Evolutionary conservation across 257 asterid species (phyloP).

Genomic region (Jacaranda mimosifolia): DNA sequence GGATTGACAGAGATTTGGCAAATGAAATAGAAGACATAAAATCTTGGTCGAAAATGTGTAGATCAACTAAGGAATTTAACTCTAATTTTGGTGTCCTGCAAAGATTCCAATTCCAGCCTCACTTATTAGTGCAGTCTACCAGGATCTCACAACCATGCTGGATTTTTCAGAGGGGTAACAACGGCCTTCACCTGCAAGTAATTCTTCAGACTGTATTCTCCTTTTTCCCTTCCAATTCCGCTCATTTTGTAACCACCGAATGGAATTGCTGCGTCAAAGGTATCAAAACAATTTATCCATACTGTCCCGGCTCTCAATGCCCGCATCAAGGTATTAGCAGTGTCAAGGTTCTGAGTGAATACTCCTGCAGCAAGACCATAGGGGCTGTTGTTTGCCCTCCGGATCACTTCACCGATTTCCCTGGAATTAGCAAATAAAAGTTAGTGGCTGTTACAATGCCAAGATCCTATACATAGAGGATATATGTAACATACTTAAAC

Average conservation of each 20-base stretch:
- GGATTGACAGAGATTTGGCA: too few relatives aligned
- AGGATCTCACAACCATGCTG: conserved; percentile 60
- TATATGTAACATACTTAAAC: conserved; percentile 44
- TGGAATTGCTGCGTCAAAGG: conserved; percentile 66
- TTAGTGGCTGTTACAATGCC: not conserved
- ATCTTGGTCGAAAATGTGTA: not conserved
- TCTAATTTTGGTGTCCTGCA: not conserved
- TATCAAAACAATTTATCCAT: conserved; percentile 60
- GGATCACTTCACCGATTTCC: conserved; percentile 56
- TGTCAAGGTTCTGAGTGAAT: conserved; percentile 61
- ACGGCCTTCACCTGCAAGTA: conserved; percentile 76
- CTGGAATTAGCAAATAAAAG: conserved; percentile 32
- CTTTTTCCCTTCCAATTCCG: conserved; percentile 70
- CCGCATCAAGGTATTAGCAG: conserved; percentile 58
- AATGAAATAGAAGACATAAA: too few relatives aligned
- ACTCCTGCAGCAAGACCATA: conserved; percentile 74
- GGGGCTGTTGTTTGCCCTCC: conserved; percentile 50
- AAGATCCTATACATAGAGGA: not conserved
- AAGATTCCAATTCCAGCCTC: not conserved
- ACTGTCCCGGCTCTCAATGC: conserved; percentile 67
- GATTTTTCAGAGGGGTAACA: conserved; percentile 56
- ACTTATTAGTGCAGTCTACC: not conserved
- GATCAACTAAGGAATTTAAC: not conserved
- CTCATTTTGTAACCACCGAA: conserved; percentile 78
- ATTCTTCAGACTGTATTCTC: conserved; percentile 62